Conservation (phyloP, 2,329 filamentous ascomycete genomes). For the Trichophyton verrucosum region DNA sequence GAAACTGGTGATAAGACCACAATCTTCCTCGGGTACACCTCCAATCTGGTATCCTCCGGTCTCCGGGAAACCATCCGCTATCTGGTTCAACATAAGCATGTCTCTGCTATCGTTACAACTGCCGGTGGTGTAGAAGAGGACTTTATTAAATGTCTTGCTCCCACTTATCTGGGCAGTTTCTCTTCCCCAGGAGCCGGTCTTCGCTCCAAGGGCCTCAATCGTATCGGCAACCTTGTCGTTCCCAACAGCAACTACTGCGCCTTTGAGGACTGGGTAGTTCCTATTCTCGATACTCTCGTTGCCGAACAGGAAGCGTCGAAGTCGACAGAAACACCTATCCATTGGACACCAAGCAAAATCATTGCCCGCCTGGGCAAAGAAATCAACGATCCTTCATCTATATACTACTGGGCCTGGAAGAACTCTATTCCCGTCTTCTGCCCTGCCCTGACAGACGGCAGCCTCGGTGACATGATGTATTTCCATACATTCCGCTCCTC, state of each 20-base stretch:
- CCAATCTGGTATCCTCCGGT: conserved; percentile 92
- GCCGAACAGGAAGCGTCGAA: conserved; percentile 72
- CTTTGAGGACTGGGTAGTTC: conserved; percentile 95
- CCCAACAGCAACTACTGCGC: conserved; percentile 96
- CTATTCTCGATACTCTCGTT: conserved; percentile 88
- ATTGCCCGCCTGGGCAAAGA: conserved; percentile 83
- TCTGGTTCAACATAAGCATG: conserved; percentile 81
- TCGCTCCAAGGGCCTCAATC: conserved; percentile 76
- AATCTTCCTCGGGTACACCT: conserved; percentile 95
- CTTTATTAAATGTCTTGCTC: conserved; percentile 92
- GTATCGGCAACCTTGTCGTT: conserved; percentile 90
- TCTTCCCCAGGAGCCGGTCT: conserved; percentile 62
- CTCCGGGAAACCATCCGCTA: conserved; percentile 84
- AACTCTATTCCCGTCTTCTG: conserved; percentile 97
- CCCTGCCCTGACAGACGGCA: conserved; percentile 88
- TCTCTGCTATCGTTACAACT: conserved; percentile 87
- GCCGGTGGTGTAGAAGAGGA: conserved; percentile 95
- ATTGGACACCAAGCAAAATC: conserved; percentile 90
- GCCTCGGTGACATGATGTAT: conserved; percentile 93
- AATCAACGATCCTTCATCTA: conserved; percentile 81
- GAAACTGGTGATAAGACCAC: conserved; percentile 71
- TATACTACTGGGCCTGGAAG: conserved; percentile 96
- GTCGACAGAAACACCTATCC: conserved; percentile 49
- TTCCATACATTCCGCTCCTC: conserved; percentile 93
- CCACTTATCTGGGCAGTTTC: conserved; percentile 87